Percentiles rank a stretch among this genome's conserved stretches.
Conservation (phyloP, 2,329 filamentous ascomycete genomes). For the Alternaria tenuissima region DNA sequence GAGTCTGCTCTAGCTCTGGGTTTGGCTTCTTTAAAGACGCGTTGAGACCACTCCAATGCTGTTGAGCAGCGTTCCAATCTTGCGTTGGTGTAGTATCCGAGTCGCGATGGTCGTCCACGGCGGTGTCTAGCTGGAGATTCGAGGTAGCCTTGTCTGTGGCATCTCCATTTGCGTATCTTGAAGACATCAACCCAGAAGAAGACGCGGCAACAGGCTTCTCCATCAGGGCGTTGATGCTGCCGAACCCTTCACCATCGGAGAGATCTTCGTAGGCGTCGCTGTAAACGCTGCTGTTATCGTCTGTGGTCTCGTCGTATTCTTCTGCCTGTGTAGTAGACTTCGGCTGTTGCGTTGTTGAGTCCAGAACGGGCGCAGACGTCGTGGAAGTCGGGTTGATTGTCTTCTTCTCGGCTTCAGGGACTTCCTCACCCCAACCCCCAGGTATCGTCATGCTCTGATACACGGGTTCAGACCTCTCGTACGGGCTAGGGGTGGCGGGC, state of each 20-base stretch:
- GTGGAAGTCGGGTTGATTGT: background rate
- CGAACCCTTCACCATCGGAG: conserved; percentile 71
- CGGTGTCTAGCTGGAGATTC: conserved; percentile 19
- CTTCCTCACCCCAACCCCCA: conserved; percentile 46
- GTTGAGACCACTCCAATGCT: conserved; percentile 74
- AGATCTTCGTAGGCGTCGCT: conserved; percentile 81
- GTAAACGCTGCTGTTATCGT: conserved; percentile 65
- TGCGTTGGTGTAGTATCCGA: conserved; percentile 35
- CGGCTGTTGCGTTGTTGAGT: conserved; percentile 14
- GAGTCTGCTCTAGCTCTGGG: background rate
- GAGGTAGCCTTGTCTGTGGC: conserved; percentile 23
- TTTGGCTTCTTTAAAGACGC: conserved; percentile 63
- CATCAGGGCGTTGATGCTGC: conserved; percentile 76
- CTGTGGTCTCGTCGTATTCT: conserved; percentile 37
- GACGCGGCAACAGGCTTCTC: conserved; percentile 61
- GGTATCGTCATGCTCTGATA: conserved; percentile 40
- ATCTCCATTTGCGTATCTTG: conserved; percentile 34
- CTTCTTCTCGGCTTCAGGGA: conserved; percentile 12
- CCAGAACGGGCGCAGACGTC: background rate
- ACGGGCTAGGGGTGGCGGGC: conserved; percentile 47
- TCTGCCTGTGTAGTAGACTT: conserved; percentile 6
- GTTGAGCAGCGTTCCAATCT: conserved; percentile 74
- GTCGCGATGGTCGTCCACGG: conserved; percentile 15
- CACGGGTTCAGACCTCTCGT: conserved; percentile 35
- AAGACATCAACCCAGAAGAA: conserved; percentile 32